Evolutionary conservation across 225 moss, liverwort and hornwort genomes (phyloP).

Genomic region (Physcomitrellopsis africana): DNA sequence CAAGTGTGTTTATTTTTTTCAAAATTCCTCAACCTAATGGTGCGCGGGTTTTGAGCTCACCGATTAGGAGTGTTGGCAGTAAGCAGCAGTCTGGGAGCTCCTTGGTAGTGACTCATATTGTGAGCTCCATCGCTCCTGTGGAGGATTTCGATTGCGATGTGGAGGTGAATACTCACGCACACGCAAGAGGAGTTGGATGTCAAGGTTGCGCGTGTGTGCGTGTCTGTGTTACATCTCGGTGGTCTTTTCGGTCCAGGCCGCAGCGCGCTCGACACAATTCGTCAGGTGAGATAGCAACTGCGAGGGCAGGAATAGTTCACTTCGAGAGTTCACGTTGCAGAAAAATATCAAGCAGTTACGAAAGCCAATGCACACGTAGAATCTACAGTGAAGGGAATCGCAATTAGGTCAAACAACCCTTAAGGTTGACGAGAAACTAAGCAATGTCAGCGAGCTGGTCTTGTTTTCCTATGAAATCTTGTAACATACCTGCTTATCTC

Average conservation of each 20-base stretch:
- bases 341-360: no score
- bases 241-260: no score
- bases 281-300: neutral
- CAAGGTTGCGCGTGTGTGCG: neutral
- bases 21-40: neutral
- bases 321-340: constrained; percentile 48
- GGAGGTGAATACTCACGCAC: constrained; percentile 2
- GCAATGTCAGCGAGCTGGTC: neutral
- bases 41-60: constrained; percentile 53
- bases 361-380: no score
- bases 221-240: no score
- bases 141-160: constrained; percentile 8
- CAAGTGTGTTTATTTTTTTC: constrained; percentile 2
- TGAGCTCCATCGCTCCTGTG: constrained; percentile 73
- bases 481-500: no score
- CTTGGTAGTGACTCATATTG: constrained; percentile 60
- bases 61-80: constrained; percentile 48
- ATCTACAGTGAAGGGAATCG: constrained; percentile 30
- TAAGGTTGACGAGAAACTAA: constrained; percentile 7
- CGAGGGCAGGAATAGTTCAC: neutral
- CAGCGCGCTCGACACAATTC: no score
- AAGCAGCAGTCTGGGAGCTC: constrained; percentile 49
- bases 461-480: no score
- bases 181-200: constrained; percentile 23
- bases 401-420: neutral